Base-by-base conservation (phyloP, 345 rosid genomes). In the Gossypium anomalum region DNA sequence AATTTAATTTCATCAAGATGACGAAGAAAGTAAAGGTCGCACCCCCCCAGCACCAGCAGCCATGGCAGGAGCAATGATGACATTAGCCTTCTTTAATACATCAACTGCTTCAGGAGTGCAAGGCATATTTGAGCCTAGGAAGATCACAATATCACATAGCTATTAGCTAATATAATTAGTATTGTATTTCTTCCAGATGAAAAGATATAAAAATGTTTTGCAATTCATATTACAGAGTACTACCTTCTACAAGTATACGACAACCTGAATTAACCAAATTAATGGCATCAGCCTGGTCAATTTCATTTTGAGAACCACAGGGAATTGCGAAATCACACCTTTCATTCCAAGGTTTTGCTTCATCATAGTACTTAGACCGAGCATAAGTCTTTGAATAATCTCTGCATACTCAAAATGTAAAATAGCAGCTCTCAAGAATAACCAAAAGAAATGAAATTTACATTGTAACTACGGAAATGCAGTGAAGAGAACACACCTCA, bases 21-120 rank as follows among this genome's bases (percentile, higher is more conserved):
- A 53, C 10, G 48, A 38, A 45, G 65, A 59, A 78, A 12, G 48
- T 45, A 62, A 86, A 67, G 66, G 77, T 75, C 87, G 49, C 74
- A 95, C 99, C 87, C 97, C 98, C 82, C 99, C 99, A 71, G 99
- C 96, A 80, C 98, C 97, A 78, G 99, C 97, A 57, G 99, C 99
- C 86, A 93, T 82, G 59, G 98, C 93, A 82, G 99, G 99, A 79
- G 97, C 99, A 53, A 90, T 83, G 65, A 95, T 92, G 72, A 95
- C 89, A 83, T 86, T 91, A 48, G 96, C 93, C 80, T 93, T 93
- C 80, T 89, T 90, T 83, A 95, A 83, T 75, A 91, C 86, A 72
- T 93, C 98, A 73, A 87, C 87, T 29, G 97, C 99, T 87, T 93
- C 99, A 76, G 96, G 85, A 66, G 98, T 90, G 79, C 98, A 95